phyloP scores from a whole-genome alignment of 2,329 filamentous ascomycete genomes.

The Arthroderma sp. region DNA sequence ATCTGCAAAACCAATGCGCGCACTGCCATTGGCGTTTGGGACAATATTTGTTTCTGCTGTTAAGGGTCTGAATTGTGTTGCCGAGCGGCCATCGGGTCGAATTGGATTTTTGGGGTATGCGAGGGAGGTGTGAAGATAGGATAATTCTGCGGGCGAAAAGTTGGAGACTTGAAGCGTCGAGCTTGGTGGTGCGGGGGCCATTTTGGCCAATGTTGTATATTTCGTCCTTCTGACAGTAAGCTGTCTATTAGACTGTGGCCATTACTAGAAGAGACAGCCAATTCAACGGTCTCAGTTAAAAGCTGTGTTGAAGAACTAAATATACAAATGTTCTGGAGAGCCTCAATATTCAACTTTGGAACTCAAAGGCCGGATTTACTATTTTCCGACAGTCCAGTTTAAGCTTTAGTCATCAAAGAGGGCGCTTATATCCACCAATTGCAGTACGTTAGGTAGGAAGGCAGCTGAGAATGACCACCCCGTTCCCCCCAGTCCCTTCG shows the following conservation, averaged over 20 bases:
- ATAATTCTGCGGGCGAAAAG: constrained; percentile 89
- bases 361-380: neutral
- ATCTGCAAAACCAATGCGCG: constrained; percentile 85
- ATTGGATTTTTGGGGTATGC: constrained; percentile 59
- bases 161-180: constrained; percentile 41
- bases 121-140: constrained; percentile 84
- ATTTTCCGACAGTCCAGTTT: neutral
- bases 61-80: constrained; percentile 81
- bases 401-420: neutral
- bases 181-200: constrained; percentile 43
- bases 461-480: too few relatives aligned
- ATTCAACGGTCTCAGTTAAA: neutral
- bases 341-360: neutral
- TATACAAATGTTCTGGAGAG: neutral
- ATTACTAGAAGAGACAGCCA: neutral
- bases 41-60: constrained; percentile 83
- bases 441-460: too few relatives aligned
- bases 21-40: constrained; percentile 80
- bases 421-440: neutral
- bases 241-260: neutral
- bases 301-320: neutral
- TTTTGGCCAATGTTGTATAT: neutral
- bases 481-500: too few relatives aligned
- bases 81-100: constrained; percentile 70
- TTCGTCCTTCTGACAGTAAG: neutral